Evolutionary conservation across 164 flowering plant genomes (phyloP).

Genomic region (Vitis vinifera): ASM3070453v1 NC_081808.1:4574001-4574500

Average conservation of each 20-base stretch:
- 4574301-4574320: background rate
- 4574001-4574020: constrained; percentile 75
- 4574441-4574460: constrained; percentile 28
- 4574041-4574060: constrained; percentile 54
- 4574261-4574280: background rate
- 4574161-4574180: constrained; percentile 63
- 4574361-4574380: constrained; percentile 52
- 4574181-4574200: constrained; percentile 71
- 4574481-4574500: background rate
- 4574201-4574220: constrained; percentile 61
- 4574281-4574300: background rate
- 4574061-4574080: constrained; percentile 80
- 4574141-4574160: constrained; percentile 68
- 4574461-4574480: constrained; percentile 19
- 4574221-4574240: background rate
- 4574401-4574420: constrained; percentile 42
- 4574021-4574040: constrained; percentile 66
- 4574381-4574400: constrained; percentile 40
- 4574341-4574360: constrained; percentile 53
- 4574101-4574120: constrained; percentile 75
- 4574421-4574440: constrained; percentile 36
- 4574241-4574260: background rate
- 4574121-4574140: constrained; percentile 64
- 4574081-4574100: constrained; percentile 78
- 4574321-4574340: background rate